Percentiles rank a stretch among this genome's conserved stretches.
Evolutionary conservation across 108 stramenopile genomes (phyloP).

Genomic region (Stephanodiscus minutulus): DNA sequence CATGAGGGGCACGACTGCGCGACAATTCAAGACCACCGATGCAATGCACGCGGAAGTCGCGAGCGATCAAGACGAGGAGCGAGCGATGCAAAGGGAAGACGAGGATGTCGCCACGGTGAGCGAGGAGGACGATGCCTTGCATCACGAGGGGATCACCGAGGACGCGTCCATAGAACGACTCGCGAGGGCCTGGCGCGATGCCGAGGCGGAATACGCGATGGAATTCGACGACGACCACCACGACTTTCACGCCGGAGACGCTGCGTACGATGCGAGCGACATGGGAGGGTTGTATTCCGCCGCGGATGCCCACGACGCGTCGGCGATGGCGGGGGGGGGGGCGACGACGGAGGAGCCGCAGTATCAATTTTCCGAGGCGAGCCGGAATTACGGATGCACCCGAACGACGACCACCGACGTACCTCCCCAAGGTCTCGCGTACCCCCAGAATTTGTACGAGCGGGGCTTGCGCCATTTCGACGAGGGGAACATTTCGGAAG

Average conservation of each 20-base stretch:
- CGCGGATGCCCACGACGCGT: neutral
- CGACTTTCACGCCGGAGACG: neutral
- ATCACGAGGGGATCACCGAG: conserved; percentile 35
- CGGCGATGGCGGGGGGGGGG: neutral
- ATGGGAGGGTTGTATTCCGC: conserved; percentile 24
- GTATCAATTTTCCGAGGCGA: conserved; percentile 50
- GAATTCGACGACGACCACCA: conserved; percentile 43
- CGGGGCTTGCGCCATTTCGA: conserved; percentile 76
- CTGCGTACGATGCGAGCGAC: conserved; percentile 14
- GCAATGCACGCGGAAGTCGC: conserved; percentile 5
- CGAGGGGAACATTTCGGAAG: conserved; percentile 79
- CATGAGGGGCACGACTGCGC: conserved; percentile 40
- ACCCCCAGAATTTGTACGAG: conserved; percentile 65
- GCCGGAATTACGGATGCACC: conserved; percentile 34
- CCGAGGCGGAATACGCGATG: conserved; percentile 66
- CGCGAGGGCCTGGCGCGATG: conserved; percentile 80
- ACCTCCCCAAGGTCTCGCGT: conserved; percentile 2
- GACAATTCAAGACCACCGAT: conserved; percentile 19
- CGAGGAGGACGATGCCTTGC: conserved; percentile 17
- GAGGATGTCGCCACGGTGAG: conserved; percentile 32
- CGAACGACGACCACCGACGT: conserved; percentile 21
- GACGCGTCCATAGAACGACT: conserved; percentile 74
- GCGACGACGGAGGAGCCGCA: conserved; percentile 12
- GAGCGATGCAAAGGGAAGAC: neutral
- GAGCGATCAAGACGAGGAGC: conserved; percentile 12